Percentiles rank a stretch among this genome's conserved stretches.
These are phyloP conservation scores for Colletotrichum kahawae DNA, from an alignment of 2,329 filamentous ascomycete species.

Conservation along the genomic window DNA sequence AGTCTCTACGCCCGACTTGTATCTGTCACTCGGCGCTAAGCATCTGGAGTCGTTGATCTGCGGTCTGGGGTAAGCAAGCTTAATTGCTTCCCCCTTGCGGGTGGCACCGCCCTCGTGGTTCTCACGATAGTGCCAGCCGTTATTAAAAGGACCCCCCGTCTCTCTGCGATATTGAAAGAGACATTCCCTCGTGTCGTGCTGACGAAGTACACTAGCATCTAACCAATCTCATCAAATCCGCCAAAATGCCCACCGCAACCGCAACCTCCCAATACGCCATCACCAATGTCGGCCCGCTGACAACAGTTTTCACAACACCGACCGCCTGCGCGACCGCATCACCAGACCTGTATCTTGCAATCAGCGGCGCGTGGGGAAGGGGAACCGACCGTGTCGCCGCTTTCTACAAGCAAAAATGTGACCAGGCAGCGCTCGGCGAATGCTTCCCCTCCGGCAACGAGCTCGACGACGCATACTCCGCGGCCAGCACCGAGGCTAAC, in stretches of 20 bases:
- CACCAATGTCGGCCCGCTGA: slow-evolving; percentile 34
- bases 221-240: not conserved
- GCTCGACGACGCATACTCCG: not conserved
- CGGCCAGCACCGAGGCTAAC: not conserved
- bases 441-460: slow-evolving; percentile 27
- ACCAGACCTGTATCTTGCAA: not conserved
- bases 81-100: not conserved
- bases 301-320: slow-evolving; percentile 32
- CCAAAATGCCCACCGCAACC: slow-evolving; percentile 29
- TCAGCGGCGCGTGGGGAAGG: not conserved
- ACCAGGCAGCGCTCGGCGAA: not conserved
- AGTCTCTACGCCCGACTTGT: not conserved
- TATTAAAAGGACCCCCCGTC: not conserved
- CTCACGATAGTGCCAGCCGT: not conserved
- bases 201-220: not conserved
- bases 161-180: not conserved
- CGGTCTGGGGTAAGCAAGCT: not conserved
- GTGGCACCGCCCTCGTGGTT: not conserved
- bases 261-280: slow-evolving; percentile 20
- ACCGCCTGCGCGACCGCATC: slow-evolving; percentile 25
- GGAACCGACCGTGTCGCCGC: not conserved
- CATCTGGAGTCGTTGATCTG: not conserved
- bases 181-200: no score
- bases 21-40: not conserved
- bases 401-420: slow-evolving; percentile 9